Evolutionary conservation across 441 rosid species (phyloP), one percentile per base, ranked within the genome.

Genomic region (Brassica balearica): DNA sequence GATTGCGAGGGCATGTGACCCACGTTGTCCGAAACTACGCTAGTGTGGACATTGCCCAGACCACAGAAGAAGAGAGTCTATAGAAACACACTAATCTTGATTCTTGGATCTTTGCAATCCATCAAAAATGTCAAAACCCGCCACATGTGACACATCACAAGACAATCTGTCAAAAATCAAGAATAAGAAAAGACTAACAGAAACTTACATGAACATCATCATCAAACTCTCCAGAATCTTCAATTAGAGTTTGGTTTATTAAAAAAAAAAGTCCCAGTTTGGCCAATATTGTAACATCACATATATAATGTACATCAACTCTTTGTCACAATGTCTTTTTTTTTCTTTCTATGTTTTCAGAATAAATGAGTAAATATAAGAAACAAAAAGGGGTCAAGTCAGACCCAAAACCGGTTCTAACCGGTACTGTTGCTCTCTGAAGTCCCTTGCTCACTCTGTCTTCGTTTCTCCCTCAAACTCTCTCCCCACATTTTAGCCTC

Each of bases 401-500:
- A 12, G 41, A 74, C 74, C 66, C 70, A 65, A 65, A 46, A 71
- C 72, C 64, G 74, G 55, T 19, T 29, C 73, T 88, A 88, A 25
- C 90, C 87, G 17, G 85, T 88, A 3, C 81, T 78, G 77, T 71
- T 80, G 67, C 91, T 95, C 73, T 95, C 98, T 4, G 83, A 88
- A 73, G 95, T 89, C 56, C 89, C 97, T 74, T 85, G 92, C 64
- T 90, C 94, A 19, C 79, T 88, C 70, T 88, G 99, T 83, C 98
- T 80, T 69, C 95, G 86, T 83, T 95, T 91, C 76, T 92, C 98
- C 73, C 99, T 85, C 91, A 83, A 91, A 71, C 93, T 95, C 81
- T 93, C 98, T 3, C 98, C 99, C 99, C 99, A 96, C 95, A 87
- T 91, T 83, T 92, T 96, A 25, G 99, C 99, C 79, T 96, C 99